These are phyloP conservation scores for Lichtheimia corymbifera DNA, from an alignment of 371 early-diverging fungal species.

Conservation along the genomic window DNA sequence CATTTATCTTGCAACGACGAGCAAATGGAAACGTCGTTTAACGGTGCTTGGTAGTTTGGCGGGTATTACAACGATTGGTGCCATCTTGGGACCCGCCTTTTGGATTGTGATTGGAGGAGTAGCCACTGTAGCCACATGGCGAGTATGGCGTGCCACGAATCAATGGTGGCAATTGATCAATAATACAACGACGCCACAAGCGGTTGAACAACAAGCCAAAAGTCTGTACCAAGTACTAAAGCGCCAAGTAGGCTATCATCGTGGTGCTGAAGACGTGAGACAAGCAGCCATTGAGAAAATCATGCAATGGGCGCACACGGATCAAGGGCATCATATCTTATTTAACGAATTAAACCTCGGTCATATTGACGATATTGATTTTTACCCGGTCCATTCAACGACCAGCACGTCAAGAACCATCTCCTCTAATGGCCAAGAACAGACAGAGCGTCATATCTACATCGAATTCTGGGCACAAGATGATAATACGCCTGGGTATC, in stretches of 20 bases:
- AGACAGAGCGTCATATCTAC: slow-evolving; percentile 14
- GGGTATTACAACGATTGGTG: slow-evolving; percentile 23
- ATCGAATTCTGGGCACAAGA: slow-evolving; percentile 37
- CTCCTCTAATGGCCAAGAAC: slow-evolving; percentile 1
- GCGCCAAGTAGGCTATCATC: slow-evolving; percentile 30
- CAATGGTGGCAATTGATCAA: slow-evolving; percentile 32
- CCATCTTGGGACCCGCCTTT: slow-evolving; percentile 33
- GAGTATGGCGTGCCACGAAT: slow-evolving; percentile 30
- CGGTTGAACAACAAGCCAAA: not conserved
- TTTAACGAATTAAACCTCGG: slow-evolving; percentile 27
- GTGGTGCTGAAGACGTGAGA: slow-evolving; percentile 28
- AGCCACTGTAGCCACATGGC: slow-evolving; percentile 32
- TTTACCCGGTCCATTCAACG: slow-evolving; percentile 21
- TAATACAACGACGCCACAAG: not conserved
- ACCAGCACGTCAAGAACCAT: slow-evolving; percentile 1
- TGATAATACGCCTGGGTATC: slow-evolving; percentile 18
- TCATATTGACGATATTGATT: slow-evolving; percentile 29
- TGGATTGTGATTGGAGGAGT: slow-evolving; percentile 36
- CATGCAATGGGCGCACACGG: slow-evolving; percentile 23
- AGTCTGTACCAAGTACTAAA: slow-evolving; percentile 9
- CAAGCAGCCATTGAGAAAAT: slow-evolving; percentile 31
- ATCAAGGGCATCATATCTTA: slow-evolving; percentile 23
- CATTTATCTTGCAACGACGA: slow-evolving; percentile 24
- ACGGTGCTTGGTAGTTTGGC: slow-evolving; percentile 24
- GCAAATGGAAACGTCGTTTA: slow-evolving; percentile 22